Conservation (phyloP, 768 basidiomycete species). For the Rhodotorula taiwanensis region DNA sequence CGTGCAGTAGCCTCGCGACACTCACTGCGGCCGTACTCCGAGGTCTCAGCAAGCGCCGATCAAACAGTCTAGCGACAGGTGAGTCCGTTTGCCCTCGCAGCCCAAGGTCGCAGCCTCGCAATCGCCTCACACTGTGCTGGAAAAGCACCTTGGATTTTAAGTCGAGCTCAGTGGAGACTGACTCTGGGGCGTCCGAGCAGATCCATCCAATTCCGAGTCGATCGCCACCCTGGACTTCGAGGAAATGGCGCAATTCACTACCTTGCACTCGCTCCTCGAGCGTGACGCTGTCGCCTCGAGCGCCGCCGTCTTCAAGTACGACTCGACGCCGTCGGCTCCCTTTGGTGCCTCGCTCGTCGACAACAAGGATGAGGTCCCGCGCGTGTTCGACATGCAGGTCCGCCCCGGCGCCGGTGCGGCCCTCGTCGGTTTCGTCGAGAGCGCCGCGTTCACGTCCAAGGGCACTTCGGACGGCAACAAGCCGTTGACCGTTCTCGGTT, state of each 20-base stretch:
- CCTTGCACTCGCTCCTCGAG: slow-evolving; percentile 32
- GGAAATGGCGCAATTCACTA: slow-evolving; percentile 13
- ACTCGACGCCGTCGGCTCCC: slow-evolving; percentile 24
- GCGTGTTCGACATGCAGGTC: slow-evolving; percentile 66
- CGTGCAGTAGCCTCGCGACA: no score
- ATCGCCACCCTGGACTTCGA: no score
- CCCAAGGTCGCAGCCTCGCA: no score
- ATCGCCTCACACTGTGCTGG: no score
- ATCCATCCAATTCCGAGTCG: no score
- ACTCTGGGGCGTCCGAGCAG: no score
- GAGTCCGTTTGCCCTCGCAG: no score
- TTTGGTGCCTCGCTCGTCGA: slow-evolving; percentile 20
- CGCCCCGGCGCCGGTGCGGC: slow-evolving; percentile 74
- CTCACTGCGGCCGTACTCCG: no score
- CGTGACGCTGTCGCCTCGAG: slow-evolving; percentile 3
- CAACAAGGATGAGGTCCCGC: slow-evolving; percentile 3
- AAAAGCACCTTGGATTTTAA: no score
- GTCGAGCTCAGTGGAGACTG: no score
- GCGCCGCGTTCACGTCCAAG: slow-evolving; percentile 66
- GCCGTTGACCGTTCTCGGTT: slow-evolving; percentile 52
- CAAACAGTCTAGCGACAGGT: no score
- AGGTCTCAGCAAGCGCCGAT: no score
- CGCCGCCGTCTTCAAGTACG: slow-evolving; percentile 34
- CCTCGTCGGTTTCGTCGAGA: slow-evolving; percentile 55
- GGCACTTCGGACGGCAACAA: slow-evolving; percentile 49